phyloP scores from a whole-genome alignment of 305 asterid genomes.

The Fraxinus xanthoxyloides region DNA sequence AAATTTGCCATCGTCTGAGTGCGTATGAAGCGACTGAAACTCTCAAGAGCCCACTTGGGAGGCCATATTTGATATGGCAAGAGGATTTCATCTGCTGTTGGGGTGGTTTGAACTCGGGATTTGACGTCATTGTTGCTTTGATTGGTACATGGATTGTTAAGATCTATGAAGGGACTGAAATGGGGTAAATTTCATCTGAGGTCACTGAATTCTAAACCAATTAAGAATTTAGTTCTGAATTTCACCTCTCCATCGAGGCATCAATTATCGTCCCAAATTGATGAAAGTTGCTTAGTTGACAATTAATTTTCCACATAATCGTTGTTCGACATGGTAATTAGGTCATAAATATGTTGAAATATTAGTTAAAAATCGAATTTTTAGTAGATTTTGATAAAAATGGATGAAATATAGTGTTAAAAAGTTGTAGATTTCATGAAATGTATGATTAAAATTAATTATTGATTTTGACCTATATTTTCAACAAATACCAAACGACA shows the following conservation, averaged over 20 bases:
- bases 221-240: background rate
- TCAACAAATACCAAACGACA: background rate
- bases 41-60: constrained; percentile 76
- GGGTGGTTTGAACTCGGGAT: background rate
- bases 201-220: background rate
- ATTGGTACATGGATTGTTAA: background rate
- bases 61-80: background rate
- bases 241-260: background rate
- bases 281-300: background rate
- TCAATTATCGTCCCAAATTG: background rate
- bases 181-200: background rate
- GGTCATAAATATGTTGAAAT: background rate
- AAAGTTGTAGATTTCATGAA: background rate
- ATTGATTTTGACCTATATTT: too few relatives aligned
- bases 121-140: background rate
- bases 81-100: background rate
- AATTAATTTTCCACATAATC: background rate
- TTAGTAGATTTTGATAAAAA: background rate
- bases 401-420: too few relatives aligned
- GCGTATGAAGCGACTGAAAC: constrained; percentile 65
- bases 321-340: background rate
- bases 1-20: constrained; percentile 63
- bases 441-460: too few relatives aligned
- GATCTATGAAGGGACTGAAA: background rate
- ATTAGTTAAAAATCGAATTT: too few relatives aligned